phyloP scores from a whole-genome alignment of 805 yeast species.

The Starmerella sirachaensis region DNA sequence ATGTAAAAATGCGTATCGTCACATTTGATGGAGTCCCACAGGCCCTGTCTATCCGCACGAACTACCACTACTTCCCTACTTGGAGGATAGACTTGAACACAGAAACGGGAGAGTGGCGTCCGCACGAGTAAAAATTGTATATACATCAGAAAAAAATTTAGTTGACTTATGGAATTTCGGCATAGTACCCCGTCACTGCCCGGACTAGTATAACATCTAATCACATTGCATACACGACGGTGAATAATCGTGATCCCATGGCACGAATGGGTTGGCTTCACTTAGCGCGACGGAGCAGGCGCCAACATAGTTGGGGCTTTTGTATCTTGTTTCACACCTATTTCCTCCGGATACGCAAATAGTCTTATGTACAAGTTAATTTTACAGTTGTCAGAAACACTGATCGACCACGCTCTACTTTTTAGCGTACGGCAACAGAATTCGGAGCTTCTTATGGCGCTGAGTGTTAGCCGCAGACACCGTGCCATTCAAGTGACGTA shows the following conservation, averaged over 20 bases:
- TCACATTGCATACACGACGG: too few relatives aligned
- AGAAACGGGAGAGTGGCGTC: slow-evolving; percentile 14
- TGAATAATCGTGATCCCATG: too few relatives aligned
- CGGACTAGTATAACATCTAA: too few relatives aligned
- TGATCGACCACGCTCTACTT: background rate
- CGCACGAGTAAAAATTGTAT: background rate
- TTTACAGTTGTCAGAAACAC: too few relatives aligned
- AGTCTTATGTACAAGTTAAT: background rate
- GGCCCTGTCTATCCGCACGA: slow-evolving; percentile 75
- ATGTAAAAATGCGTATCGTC: slow-evolving; percentile 67
- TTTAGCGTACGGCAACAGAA: slow-evolving; percentile 20
- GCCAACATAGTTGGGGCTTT: too few relatives aligned
- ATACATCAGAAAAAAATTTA: background rate
- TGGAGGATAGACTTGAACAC: slow-evolving; percentile 19
- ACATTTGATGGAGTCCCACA: slow-evolving; percentile 78
- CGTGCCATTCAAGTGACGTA: slow-evolving; percentile 48
- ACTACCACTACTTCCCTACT: slow-evolving; percentile 62
- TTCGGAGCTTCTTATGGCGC: slow-evolving; percentile 21
- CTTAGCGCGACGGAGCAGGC: too few relatives aligned
- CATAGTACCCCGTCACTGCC: too few relatives aligned
- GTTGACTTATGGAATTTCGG: too few relatives aligned
- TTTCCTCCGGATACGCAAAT: too few relatives aligned
- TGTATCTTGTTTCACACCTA: too few relatives aligned
- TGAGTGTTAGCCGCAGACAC: slow-evolving; percentile 37
- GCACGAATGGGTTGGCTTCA: too few relatives aligned